A percentile compares a stretch with the other conserved stretches of the same genome.
Evolutionary conservation across 2,329 filamentous ascomycete genomes (phyloP).

Genomic region (Neoascochyta sp.): DNA sequence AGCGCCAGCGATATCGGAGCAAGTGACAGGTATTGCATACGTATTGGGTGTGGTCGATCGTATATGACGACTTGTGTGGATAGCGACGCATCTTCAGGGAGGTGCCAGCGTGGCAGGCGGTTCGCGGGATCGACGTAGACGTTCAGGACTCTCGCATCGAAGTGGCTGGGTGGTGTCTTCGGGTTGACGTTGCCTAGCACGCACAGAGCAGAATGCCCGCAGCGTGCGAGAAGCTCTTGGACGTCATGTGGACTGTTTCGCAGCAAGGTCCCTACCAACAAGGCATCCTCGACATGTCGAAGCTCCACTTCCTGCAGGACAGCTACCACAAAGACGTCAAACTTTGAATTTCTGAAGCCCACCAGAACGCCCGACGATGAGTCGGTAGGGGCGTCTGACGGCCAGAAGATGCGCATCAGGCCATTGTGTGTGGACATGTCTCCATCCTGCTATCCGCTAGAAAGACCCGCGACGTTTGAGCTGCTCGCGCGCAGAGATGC

Average conservation of each 20-base stretch:
- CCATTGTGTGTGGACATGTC: conserved; percentile 70
- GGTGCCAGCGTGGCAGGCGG: conserved; percentile 68
- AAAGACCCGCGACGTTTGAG: conserved; percentile 92
- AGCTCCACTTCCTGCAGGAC: conserved; percentile 81
- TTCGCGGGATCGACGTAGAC: conserved; percentile 51
- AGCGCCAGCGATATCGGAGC: conserved; percentile 84
- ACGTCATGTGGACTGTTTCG: conserved; percentile 77
- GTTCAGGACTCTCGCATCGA: conserved; percentile 68
- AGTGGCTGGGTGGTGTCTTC: conserved; percentile 43
- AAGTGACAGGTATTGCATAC: conserved; percentile 96
- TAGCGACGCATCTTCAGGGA: conserved; percentile 59
- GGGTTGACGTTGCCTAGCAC: conserved; percentile 81
- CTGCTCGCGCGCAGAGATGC: conserved; percentile 93
- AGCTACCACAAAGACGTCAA: conserved; percentile 86
- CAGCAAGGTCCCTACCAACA: conserved; percentile 78
- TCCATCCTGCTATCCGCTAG: conserved; percentile 57
- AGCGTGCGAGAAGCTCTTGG: conserved; percentile 75
- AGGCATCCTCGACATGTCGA: conserved; percentile 72
- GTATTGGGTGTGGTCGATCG: conserved; percentile 74
- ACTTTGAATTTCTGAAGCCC: conserved; percentile 89
- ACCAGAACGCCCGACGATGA: conserved; percentile 79
- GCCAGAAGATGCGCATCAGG: conserved; percentile 98
- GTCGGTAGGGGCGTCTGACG: conserved; percentile 74
- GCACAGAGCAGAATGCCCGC: conserved; percentile 76
- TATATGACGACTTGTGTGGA: conserved; percentile 87